A percentile compares a stretch with the other conserved stretches of the same genome.
phyloP scores from a whole-genome alignment of 2,329 filamentous ascomycete species.

The Xylaria sp. region DNA sequence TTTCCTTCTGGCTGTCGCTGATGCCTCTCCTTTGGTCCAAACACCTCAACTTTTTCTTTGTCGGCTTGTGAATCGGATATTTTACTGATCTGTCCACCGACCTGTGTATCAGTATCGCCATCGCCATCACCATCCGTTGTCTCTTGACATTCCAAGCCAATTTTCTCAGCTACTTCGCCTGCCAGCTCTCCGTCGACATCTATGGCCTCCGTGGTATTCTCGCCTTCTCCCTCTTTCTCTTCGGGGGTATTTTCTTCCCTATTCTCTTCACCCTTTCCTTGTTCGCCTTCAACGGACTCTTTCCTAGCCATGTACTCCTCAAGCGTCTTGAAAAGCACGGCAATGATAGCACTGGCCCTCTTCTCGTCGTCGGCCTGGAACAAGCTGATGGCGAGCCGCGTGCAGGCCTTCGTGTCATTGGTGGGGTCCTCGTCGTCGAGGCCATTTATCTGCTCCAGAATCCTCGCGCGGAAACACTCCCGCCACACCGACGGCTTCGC shows the following conservation, averaged over 20 bases:
- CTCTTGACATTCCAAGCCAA: background rate
- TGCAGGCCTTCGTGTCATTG: conserved; percentile 10
- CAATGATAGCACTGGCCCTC: conserved; percentile 7
- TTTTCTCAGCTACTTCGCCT: background rate
- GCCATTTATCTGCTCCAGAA: conserved; percentile 16
- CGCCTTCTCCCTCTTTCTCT: background rate
- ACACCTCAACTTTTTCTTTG: background rate
- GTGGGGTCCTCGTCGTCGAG: conserved; percentile 19
- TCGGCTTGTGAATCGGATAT: background rate
- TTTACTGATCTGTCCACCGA: background rate
- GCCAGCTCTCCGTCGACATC: background rate
- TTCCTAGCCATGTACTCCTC: conserved; percentile 16
- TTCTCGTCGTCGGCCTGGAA: conserved; percentile 14
- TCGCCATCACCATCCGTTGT: background rate
- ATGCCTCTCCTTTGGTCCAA: background rate
- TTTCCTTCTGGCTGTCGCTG: background rate
- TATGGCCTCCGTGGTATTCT: background rate
- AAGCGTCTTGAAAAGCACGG: conserved; percentile 16
- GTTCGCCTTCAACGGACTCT: no score
- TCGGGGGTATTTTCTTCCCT: background rate
- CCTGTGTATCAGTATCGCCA: background rate
- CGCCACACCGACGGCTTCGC: conserved; percentile 19
- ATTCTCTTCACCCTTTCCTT: no score
- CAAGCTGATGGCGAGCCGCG: conserved; percentile 12
- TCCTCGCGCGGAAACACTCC: conserved; percentile 20